These are phyloP conservation scores for Venustampulla echinocandica DNA, from an alignment of 495 filamentous ascomycete genomes.

Conservation along the genomic window DNA sequence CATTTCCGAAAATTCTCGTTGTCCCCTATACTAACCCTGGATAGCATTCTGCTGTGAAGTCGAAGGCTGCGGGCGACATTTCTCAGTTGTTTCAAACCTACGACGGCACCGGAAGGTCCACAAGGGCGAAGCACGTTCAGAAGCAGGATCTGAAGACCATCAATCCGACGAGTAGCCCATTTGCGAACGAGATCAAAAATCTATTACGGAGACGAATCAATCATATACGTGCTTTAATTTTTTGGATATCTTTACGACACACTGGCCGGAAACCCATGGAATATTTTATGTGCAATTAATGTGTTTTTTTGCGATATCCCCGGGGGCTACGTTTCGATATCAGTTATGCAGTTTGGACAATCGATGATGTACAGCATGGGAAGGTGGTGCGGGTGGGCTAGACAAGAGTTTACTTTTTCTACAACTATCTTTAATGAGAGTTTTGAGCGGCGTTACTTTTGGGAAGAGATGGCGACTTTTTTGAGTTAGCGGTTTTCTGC, in stretches of 20 bases:
- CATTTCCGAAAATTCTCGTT: background rate
- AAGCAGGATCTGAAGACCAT: conserved; percentile 25
- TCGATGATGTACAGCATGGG: background rate
- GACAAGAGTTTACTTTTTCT: background rate
- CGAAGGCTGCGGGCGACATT: conserved; percentile 90
- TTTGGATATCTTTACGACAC: no score
- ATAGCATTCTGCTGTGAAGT: conserved; percentile 89
- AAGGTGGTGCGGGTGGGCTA: background rate
- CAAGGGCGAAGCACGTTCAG: conserved; percentile 62
- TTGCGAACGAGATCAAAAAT: background rate
- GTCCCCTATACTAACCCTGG: conserved; percentile 2
- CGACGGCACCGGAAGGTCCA: conserved; percentile 95
- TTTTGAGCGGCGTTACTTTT: background rate
- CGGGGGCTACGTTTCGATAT: conserved; percentile 14
- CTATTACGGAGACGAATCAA: conserved; percentile 3
- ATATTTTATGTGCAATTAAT: no score
- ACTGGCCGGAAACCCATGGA: no score
- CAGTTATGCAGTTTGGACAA: background rate
- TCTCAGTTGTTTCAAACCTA: conserved; percentile 95
- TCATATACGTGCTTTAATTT: background rate
- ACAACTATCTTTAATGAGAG: background rate
- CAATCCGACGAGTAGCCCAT: conserved; percentile 22
- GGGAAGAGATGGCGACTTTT: background rate
- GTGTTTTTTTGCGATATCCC: conserved; percentile 20
- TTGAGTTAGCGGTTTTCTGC: background rate